Evolutionary conservation across 345 rosid genomes (phyloP).

Genomic region (Isatis tinctoria): DNA sequence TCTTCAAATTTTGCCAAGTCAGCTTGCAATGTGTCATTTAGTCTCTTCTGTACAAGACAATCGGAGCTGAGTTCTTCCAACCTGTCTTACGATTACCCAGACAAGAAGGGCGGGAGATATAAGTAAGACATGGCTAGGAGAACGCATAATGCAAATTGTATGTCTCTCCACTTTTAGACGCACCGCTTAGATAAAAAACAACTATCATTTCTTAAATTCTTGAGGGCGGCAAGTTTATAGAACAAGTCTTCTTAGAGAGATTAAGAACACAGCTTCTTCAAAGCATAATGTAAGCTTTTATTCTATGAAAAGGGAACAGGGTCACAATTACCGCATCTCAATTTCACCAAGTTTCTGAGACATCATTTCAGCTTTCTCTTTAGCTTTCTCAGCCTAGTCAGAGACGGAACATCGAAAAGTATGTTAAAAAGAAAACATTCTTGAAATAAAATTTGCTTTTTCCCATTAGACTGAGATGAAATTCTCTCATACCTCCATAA

Average conservation of each 20-base stretch:
- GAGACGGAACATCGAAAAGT: background rate
- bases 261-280: background rate
- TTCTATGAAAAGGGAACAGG: background rate
- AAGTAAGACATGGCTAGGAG: background rate
- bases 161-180: background rate
- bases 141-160: background rate
- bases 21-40: constrained; percentile 50
- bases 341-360: constrained; percentile 53
- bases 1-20: constrained; percentile 60
- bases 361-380: constrained; percentile 78
- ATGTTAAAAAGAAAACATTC: background rate
- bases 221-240: background rate
- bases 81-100: constrained; percentile 41
- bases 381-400: constrained; percentile 93
- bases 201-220: background rate
- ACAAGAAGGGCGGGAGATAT: background rate
- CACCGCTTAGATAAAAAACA: background rate
- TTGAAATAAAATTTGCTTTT: background rate
- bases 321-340: constrained; percentile 51
- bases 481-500: constrained; percentile 70
- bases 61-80: constrained; percentile 63
- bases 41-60: constrained; percentile 54
- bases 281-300: background rate
- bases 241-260: background rate
- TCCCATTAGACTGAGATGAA: constrained; percentile 7